phyloP scores from a whole-genome alignment of 2,329 filamentous ascomycete species.

The Lasiodiplodia theobromae region DNA sequence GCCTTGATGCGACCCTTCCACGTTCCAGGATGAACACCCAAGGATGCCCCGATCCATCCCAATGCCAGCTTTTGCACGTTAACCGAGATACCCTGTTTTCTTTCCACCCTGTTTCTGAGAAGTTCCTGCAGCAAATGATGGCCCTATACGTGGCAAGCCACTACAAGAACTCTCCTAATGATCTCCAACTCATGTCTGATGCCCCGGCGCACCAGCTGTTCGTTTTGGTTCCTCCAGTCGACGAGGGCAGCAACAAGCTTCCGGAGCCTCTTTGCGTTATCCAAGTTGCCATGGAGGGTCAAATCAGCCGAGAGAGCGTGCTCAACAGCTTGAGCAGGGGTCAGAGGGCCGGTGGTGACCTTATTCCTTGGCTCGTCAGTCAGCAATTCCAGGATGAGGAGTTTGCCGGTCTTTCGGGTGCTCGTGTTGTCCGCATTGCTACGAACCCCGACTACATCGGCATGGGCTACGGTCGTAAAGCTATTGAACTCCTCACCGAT shows the following conservation, averaged over 20 bases:
- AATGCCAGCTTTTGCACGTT: slow-evolving; percentile 91
- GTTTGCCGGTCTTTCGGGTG: slow-evolving; percentile 91
- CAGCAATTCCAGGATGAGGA: slow-evolving; percentile 98
- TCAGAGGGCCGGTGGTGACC: slow-evolving; percentile 85
- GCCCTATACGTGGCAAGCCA: slow-evolving; percentile 95
- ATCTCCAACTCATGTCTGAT: slow-evolving; percentile 98
- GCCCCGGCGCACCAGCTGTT: slow-evolving; percentile 96
- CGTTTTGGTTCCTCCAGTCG: slow-evolving; percentile 86
- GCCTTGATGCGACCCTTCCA: slow-evolving; percentile 89
- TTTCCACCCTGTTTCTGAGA: slow-evolving; percentile 95
- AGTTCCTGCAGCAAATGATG: slow-evolving; percentile 98
- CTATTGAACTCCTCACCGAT: slow-evolving; percentile 83
- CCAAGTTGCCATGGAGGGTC: slow-evolving; percentile 91
- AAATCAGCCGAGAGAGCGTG: slow-evolving; percentile 92
- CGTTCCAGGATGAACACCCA: slow-evolving; percentile 74
- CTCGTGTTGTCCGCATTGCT: slow-evolving; percentile 90
- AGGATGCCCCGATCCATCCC: slow-evolving; percentile 86
- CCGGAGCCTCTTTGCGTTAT: slow-evolving; percentile 95
- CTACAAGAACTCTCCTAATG: slow-evolving; percentile 98
- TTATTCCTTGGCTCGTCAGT: slow-evolving; percentile 97
- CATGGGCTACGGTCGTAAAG: slow-evolving; percentile 93
- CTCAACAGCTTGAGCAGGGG: slow-evolving; percentile 88
- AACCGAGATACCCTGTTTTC: slow-evolving; percentile 98
- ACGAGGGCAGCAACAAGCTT: slow-evolving; percentile 76
- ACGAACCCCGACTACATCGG: slow-evolving; percentile 91